Conservation (phyloP, 2,329 filamentous ascomycete species). For the Trichoderma arundinaceum region DNA sequence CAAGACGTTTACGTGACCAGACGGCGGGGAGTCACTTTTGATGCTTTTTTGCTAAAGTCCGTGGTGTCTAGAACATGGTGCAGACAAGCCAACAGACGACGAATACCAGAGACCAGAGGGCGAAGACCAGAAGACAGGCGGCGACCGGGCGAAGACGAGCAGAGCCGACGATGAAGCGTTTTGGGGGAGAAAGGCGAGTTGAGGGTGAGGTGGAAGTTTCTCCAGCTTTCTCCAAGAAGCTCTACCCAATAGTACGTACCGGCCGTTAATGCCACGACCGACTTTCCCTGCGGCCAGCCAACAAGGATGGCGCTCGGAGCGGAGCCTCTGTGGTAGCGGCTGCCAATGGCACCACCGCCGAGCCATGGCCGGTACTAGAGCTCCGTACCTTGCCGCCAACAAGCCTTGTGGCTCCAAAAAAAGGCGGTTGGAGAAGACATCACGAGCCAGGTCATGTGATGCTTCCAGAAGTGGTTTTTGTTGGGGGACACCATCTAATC, state of each 20-base stretch:
- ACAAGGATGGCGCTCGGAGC: constrained; percentile 16
- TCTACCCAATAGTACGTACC: constrained; percentile 17
- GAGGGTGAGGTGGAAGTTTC: constrained; percentile 53
- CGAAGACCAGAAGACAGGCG: constrained; percentile 49
- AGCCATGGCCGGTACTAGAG: constrained; percentile 19
- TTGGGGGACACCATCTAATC: background rate
- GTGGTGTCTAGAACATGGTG: constrained; percentile 49
- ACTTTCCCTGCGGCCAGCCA: constrained; percentile 35
- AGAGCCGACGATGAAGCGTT: constrained; percentile 39
- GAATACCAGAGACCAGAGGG: constrained; percentile 50
- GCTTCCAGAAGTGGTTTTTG: background rate
- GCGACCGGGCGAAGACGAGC: constrained; percentile 39
- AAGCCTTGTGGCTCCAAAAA: background rate
- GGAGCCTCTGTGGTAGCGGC: constrained; percentile 23
- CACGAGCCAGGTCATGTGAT: constrained; percentile 4
- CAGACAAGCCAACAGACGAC: constrained; percentile 43
- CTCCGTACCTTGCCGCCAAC: constrained; percentile 27
- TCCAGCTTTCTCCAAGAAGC: constrained; percentile 43
- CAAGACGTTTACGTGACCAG: constrained; percentile 26
- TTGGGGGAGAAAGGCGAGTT: constrained; percentile 36
- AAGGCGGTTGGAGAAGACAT: background rate
- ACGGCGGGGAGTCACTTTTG: constrained; percentile 16
- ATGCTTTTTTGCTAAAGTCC: constrained; percentile 34
- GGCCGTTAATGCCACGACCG: constrained; percentile 36
- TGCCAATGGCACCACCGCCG: constrained; percentile 31